Conservation (phyloP, 1,139 yeast genomes). For the Meyerozyma elateridarum region DNA sequence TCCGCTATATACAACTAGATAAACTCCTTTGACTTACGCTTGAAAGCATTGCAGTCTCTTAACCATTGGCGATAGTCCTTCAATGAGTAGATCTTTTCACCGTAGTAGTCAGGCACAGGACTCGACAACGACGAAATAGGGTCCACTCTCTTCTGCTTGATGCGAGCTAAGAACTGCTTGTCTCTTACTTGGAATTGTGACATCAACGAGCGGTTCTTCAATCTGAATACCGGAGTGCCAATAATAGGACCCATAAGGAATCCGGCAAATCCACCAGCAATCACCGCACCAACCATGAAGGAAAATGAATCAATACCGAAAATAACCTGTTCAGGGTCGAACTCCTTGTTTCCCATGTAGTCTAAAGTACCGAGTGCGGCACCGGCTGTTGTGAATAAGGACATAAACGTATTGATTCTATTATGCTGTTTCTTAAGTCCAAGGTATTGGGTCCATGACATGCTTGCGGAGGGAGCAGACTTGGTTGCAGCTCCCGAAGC, state of each 20-base stretch:
- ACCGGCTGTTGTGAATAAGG: conserved; percentile 59
- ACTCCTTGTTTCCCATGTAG: conserved; percentile 66
- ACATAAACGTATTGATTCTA: conserved; percentile 60
- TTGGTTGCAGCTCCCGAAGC: too few species aligned
- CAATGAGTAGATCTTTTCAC: conserved; percentile 87
- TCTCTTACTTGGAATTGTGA: conserved; percentile 56
- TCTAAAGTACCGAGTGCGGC: conserved; percentile 75
- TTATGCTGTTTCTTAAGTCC: conserved; percentile 71
- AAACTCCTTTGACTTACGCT: conserved; percentile 79
- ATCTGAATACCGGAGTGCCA: conserved; percentile 66
- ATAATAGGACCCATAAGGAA: conserved; percentile 78
- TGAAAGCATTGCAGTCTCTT: conserved; percentile 88
- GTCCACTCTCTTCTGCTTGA: conserved; percentile 79
- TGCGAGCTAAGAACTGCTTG: conserved; percentile 65
- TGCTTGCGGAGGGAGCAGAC: conserved; percentile 9
- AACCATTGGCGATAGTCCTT: conserved; percentile 92
- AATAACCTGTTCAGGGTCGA: conserved; percentile 77
- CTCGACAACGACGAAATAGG: conserved; percentile 88
- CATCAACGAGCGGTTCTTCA: conserved; percentile 45
- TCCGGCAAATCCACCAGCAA: conserved; percentile 72
- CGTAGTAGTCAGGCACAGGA: conserved; percentile 97
- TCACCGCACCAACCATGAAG: conserved; percentile 63
- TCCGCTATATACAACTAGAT: conserved; percentile 30
- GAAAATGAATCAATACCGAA: conserved; percentile 86
- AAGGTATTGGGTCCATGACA: conserved; percentile 79